Base-by-base conservation (phyloP, 1,139 yeast genomes). In the Hyphopichia wangnamkhiaoensis region DNA sequence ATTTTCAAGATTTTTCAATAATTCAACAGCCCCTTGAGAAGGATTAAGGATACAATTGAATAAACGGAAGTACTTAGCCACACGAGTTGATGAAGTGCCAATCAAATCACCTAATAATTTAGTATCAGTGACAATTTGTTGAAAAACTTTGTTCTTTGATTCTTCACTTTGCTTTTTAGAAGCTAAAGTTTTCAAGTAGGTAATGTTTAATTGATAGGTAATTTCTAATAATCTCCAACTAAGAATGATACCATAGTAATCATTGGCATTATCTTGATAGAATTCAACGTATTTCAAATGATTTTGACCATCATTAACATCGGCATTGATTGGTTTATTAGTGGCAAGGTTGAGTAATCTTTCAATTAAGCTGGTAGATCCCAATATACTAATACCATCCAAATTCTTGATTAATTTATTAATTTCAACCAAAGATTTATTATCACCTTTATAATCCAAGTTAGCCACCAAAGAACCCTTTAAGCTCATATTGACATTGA, bases 221-320 rank as follows among this genome's bases (percentile, higher is more conserved):
- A 71, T 53, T 31, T 66, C 74, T 42, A 69, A 52, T 2, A 70
- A 38, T 51, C 76, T 63, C 75, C 75, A 71, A 21, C 61, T 52
- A 16, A 58, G 51, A 2, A 71, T 38, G 10, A 65, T 40, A 1
- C 52, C 57, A 42, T 60, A 71, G 26, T 59, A 56, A 42, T 65
- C 56, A 9, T 43, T 29, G 5, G 37, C 33, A 35, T 49, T 52
- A 12, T 50, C 47, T 31, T 59, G 58, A 33, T 48, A 57, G 16
- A 61, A 42, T 43, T 70, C 74, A 25, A 63, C 55, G 40, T 59
- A 69, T 37, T 62, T 63, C 32, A 64, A 44, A 32, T 56, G 52
- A 45, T 65, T 63, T 34, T 54, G 62, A 2, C 65, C 65, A 40
- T 59, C 61, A 17, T 40, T 38, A 24, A 67, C 43, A 3, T 47